A percentile compares a stretch with the other conserved stretches of the same genome.
Evolutionary conservation across 768 basidiomycete species (phyloP).

Genomic region (Calocera cornea): DNA sequence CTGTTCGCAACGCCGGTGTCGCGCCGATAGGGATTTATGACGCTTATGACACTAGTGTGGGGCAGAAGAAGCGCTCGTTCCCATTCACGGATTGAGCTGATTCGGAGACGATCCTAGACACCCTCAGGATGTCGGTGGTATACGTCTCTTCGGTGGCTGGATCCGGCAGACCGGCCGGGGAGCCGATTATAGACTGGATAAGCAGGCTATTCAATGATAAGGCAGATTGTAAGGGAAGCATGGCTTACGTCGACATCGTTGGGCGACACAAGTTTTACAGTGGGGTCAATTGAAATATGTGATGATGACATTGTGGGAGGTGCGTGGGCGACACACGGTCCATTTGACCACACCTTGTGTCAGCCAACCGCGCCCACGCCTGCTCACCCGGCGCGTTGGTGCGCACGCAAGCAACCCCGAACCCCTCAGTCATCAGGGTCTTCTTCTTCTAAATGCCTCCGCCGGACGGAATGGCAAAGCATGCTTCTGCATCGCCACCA

Average conservation of each 20-base stretch:
- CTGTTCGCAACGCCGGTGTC: background rate
- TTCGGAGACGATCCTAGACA: background rate
- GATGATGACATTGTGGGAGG: no score
- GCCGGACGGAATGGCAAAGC: background rate
- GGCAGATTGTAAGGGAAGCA: background rate
- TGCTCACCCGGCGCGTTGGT: no score
- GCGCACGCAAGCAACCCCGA: no score
- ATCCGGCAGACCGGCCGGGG: background rate
- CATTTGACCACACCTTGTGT: no score
- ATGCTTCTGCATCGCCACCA: background rate
- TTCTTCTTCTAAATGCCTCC: background rate
- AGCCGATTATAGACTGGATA: background rate
- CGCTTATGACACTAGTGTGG: background rate
- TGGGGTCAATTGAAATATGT: background rate
- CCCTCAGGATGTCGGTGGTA: background rate
- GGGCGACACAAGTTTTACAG: slow-evolving; percentile 10
- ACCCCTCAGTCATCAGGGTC: no score
- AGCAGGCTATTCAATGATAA: background rate
- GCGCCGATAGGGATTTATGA: background rate
- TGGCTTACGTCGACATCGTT: background rate
- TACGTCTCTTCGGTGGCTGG: background rate
- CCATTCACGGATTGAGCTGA: background rate
- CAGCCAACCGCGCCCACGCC: no score
- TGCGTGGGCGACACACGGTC: no score
- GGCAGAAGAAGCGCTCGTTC: background rate